phyloP scores from a whole-genome alignment of 495 filamentous ascomycete species.

The Xylaria sp. region DNA sequence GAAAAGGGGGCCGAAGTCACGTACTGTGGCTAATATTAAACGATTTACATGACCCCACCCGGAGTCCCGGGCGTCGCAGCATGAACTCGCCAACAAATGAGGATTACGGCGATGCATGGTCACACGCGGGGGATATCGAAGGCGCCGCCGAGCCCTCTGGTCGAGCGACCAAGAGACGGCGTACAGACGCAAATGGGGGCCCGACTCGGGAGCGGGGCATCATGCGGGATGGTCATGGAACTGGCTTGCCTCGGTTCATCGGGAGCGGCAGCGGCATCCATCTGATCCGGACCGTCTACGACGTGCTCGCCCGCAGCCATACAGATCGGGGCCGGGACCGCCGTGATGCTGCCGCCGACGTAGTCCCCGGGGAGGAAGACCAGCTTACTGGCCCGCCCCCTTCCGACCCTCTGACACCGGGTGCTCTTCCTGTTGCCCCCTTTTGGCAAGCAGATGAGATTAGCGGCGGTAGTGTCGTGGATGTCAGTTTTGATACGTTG shows the following conservation, averaged over 20 bases:
- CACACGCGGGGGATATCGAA: no score
- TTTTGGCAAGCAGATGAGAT: background rate
- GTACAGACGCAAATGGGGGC: background rate
- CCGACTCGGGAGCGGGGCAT: background rate
- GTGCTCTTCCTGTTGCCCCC: background rate
- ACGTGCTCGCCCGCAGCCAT: slow-evolving; percentile 51
- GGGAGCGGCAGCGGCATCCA: slow-evolving; percentile 61
- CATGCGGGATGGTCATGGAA: background rate
- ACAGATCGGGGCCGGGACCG: slow-evolving; percentile 37
- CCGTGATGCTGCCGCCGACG: slow-evolving; percentile 40
- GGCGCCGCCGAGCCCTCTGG: no score
- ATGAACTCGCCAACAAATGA: no score
- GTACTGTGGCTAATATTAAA: no score
- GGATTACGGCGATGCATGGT: no score
- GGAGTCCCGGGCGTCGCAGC: no score
- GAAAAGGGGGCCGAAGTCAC: no score
- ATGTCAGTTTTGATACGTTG: slow-evolving; percentile 32
- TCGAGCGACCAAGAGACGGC: background rate
- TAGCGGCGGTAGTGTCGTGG: background rate
- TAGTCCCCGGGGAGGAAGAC: slow-evolving; percentile 58
- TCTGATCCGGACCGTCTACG: slow-evolving; percentile 56
- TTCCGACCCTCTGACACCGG: slow-evolving; percentile 22
- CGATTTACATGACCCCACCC: no score
- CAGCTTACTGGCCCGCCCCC: slow-evolving; percentile 39
- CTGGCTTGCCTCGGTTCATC: slow-evolving; percentile 38